phyloP scores from a whole-genome alignment of 1,284 basidiomycete genomes.

The Irpex rosettiformis region DNA sequence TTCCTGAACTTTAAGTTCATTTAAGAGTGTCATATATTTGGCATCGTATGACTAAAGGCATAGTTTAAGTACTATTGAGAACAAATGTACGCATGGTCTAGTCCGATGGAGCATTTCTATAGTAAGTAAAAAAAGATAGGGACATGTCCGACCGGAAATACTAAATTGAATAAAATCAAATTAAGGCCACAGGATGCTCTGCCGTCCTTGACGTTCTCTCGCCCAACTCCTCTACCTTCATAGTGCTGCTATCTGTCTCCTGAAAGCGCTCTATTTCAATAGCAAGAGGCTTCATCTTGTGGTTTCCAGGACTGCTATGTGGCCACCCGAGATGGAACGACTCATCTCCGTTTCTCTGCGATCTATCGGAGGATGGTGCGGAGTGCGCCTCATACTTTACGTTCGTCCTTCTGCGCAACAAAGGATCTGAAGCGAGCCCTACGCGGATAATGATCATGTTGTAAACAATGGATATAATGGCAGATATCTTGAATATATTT shows the following conservation, averaged over 20 bases:
- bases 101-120: no score
- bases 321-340: neutral
- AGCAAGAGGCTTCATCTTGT: neutral
- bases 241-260: neutral
- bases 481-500: constrained; percentile 18
- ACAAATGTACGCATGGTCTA: no score
- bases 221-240: neutral
- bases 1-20: neutral
- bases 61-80: no score
- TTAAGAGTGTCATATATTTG: neutral
- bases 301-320: neutral
- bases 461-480: constrained; percentile 30
- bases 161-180: no score
- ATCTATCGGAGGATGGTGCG: neutral
- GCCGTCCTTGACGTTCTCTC: neutral
- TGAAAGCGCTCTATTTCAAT: neutral
- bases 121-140: no score
- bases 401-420: neutral
- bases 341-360: neutral
- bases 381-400: neutral
- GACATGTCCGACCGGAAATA: no score
- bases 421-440: constrained; percentile 14
- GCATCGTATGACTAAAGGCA: neutral
- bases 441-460: constrained; percentile 29
- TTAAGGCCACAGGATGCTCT: no score